Evolutionary conservation across 2,329 filamentous ascomycete species (phyloP).

Genomic region (Scedosporium boydii): DNA sequence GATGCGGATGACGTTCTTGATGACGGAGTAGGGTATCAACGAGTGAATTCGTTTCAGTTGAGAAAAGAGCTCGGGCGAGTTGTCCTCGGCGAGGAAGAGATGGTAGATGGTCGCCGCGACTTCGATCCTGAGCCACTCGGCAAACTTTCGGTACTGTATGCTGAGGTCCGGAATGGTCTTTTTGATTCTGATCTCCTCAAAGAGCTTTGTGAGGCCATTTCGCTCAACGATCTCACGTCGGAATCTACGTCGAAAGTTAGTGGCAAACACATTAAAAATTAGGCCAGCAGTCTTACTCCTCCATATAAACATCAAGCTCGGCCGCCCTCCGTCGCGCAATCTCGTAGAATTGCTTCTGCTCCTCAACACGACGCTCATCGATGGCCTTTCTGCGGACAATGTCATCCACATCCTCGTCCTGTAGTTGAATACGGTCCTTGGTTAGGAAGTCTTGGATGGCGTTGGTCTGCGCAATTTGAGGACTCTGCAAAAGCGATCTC

Average conservation of each 20-base stretch:
- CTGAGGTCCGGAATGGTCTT: constrained; percentile 78
- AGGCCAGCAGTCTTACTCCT: constrained; percentile 50
- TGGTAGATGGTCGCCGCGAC: constrained; percentile 95
- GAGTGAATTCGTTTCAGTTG: constrained; percentile 93
- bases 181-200: constrained; percentile 88
- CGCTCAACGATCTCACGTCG: constrained; percentile 57
- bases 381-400: constrained; percentile 70
- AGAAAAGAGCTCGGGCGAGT: constrained; percentile 90
- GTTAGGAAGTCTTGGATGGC: constrained; percentile 80
- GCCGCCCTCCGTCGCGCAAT: constrained; percentile 83
- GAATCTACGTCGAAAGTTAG: constrained; percentile 32
- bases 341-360: constrained; percentile 92
- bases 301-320: constrained; percentile 97
- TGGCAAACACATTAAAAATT: background rate
- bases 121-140: constrained; percentile 95
- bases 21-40: constrained; percentile 79
- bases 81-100: constrained; percentile 94
- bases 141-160: constrained; percentile 95
- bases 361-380: constrained; percentile 80
- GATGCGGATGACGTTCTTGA: constrained; percentile 96
- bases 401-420: constrained; percentile 75
- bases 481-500: constrained; percentile 75
- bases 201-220: constrained; percentile 85
- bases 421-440: constrained; percentile 59
- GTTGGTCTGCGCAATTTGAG: constrained; percentile 71